Percentiles rank a stretch among this genome's conserved stretches.
These are phyloP conservation scores for Neoboletus brunneissimus DNA, from an alignment of 768 basidiomycete species.

Conservation along the genomic window DNA sequence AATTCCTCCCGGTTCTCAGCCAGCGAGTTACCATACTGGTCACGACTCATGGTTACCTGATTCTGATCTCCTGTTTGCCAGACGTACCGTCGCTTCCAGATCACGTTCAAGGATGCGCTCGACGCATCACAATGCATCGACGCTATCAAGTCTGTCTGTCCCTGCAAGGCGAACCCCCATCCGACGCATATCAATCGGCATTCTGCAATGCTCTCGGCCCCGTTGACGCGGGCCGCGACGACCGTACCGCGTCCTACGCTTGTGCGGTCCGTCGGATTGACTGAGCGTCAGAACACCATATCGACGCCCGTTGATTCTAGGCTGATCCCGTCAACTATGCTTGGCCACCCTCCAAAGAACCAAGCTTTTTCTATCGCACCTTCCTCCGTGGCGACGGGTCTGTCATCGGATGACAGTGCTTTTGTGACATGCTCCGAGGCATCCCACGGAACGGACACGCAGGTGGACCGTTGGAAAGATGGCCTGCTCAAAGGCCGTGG, in stretches of 20 bases:
- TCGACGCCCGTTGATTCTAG: not conserved
- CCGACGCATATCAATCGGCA: constrained; percentile 22
- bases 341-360: not conserved
- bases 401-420: constrained; percentile 28
- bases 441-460: constrained; percentile 9
- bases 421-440: constrained; percentile 30
- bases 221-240: constrained; percentile 21
- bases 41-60: constrained; percentile 4
- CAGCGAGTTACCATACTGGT: constrained; percentile 25
- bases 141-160: constrained; percentile 64
- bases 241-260: not conserved
- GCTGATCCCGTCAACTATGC: not conserved
- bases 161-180: constrained; percentile 61
- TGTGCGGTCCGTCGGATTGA: not conserved
- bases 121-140: constrained; percentile 59
- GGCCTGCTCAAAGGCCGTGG: not conserved
- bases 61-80: constrained; percentile 25
- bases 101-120: constrained; percentile 54
- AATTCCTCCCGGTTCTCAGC: constrained; percentile 25
- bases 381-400: constrained; percentile 5
- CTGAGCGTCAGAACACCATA: constrained; percentile 4
- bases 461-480: not conserved
- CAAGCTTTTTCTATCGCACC: not conserved
- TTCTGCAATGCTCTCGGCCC: constrained; percentile 12
- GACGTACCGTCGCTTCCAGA: constrained; percentile 75